phyloP scores from a whole-genome alignment of 2,329 filamentous ascomycete genomes.

The Alternaria angustiovoidea region DNA sequence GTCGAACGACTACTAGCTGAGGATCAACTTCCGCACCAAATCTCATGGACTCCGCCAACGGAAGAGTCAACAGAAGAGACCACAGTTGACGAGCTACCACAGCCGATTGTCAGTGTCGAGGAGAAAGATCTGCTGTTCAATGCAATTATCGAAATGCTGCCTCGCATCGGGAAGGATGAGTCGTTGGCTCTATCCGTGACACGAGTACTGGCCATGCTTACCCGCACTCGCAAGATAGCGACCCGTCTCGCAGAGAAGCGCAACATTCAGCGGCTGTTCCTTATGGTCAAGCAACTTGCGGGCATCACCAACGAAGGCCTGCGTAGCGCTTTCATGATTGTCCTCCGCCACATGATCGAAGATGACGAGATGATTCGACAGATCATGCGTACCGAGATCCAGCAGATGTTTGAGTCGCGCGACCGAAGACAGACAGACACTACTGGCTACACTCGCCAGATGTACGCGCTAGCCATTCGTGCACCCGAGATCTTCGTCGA shows the following conservation, averaged over 20 bases:
- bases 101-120: constrained; percentile 68
- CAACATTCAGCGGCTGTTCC: constrained; percentile 87
- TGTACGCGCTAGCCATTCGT: constrained; percentile 81
- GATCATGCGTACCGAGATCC: constrained; percentile 90
- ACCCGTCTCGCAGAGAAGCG: constrained; percentile 82
- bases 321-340: constrained; percentile 78
- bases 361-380: constrained; percentile 91
- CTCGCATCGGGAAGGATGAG: constrained; percentile 86
- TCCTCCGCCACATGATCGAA: constrained; percentile 91
- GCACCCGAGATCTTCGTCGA: constrained; percentile 87
- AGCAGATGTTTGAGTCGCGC: constrained; percentile 71
- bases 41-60: constrained; percentile 71
- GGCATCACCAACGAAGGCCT: constrained; percentile 79
- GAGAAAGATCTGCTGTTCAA: constrained; percentile 77
- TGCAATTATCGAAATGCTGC: constrained; percentile 81
- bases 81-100: constrained; percentile 66
- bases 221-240: constrained; percentile 78
- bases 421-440: constrained; percentile 68
- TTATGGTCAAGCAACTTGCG: constrained; percentile 93
- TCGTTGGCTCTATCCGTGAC: constrained; percentile 82
- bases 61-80: constrained; percentile 57
- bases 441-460: constrained; percentile 74
- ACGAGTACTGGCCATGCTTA: constrained; percentile 86
- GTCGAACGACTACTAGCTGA: constrained; percentile 90
- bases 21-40: constrained; percentile 80